Evolutionary conservation across 2,329 filamentous ascomycete species (phyloP).

Genomic region (Nemania bipapillata): DNA sequence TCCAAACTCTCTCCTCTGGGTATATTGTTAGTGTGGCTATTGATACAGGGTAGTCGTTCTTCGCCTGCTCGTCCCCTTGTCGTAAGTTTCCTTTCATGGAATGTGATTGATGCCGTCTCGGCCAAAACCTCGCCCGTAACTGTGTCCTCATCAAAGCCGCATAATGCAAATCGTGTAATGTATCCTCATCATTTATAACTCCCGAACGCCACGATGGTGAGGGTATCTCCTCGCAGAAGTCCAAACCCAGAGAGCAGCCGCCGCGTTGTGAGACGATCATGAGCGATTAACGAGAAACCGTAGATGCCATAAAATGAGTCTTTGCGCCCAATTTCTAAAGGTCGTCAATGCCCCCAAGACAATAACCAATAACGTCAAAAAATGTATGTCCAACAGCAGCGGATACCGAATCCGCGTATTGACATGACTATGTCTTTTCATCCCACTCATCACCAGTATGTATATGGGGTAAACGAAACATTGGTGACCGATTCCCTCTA

Average conservation of each 20-base stretch:
- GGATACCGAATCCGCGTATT: constrained; percentile 38
- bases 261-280: constrained; percentile 41
- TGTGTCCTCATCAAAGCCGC: constrained; percentile 28
- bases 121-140: not conserved
- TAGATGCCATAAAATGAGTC: constrained; percentile 46
- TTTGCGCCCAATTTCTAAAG: constrained; percentile 46
- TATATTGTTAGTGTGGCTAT: constrained; percentile 36
- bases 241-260: constrained; percentile 37
- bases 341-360: constrained; percentile 46
- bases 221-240: constrained; percentile 49
- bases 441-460: constrained; percentile 39
- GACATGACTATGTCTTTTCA: constrained; percentile 36
- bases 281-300: constrained; percentile 45
- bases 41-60: constrained; percentile 34
- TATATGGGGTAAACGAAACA: constrained; percentile 39
- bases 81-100: constrained; percentile 4
- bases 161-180: constrained; percentile 33
- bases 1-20: constrained; percentile 24
- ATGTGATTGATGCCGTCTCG: constrained; percentile 22
- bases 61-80: constrained; percentile 12
- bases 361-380: constrained; percentile 43
- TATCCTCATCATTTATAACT: constrained; percentile 33
- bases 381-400: constrained; percentile 42
- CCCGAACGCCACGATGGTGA: constrained; percentile 49
- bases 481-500: constrained; percentile 42